Base-by-base conservation (phyloP, 305 asterid genomes). In the Rubia peregrina region DNA sequence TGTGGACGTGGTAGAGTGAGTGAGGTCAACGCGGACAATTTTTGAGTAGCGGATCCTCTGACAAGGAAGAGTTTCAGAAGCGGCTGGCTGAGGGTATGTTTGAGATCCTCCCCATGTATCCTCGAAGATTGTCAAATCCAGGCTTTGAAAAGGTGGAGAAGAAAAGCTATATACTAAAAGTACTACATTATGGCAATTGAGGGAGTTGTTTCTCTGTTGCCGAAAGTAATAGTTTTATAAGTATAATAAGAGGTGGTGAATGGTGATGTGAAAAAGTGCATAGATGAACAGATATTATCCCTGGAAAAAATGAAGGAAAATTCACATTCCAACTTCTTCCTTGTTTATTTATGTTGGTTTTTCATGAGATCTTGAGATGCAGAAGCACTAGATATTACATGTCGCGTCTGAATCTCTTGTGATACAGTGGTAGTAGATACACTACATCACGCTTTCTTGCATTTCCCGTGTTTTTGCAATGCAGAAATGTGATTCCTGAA, bases 1-100 rank as follows among this genome's bases (percentile, higher is more conserved):
- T 51, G 57, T 67, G 56, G 66, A 73, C 68, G 51, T 51, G 42
- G 38, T n/a, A 70, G 73, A 55, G 62, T 59, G 65, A 64, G 74
- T 60, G n/a, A 36, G 75, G n/a, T 21, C 24, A n/a, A 43, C 16
- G 26, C 46, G 67, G 8, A 21, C 69, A 19, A 9, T 22, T 7
- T 53, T 21, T 36, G 38, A 53, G 26, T 51, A 46, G 48, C 75
- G 9, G 61, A 71, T 56, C 22, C 72, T 9, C 69, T 51, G 1
- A 61, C 64, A 51, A 42, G 57, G 42, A 57, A 53, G 68, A 73
- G 46, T 30, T 67, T 74, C 68, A 59, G 33, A 30, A 41, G 53
- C 51, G 21, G 69, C 44, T 36, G 22, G 41, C 55, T 55, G 16
- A 19, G 4, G 21, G n/a, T 16, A 16, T 63, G 69, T 71, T 44